Conservation (phyloP, 129 eudicot genomes). For the Dittrichia graveolens region DNA sequence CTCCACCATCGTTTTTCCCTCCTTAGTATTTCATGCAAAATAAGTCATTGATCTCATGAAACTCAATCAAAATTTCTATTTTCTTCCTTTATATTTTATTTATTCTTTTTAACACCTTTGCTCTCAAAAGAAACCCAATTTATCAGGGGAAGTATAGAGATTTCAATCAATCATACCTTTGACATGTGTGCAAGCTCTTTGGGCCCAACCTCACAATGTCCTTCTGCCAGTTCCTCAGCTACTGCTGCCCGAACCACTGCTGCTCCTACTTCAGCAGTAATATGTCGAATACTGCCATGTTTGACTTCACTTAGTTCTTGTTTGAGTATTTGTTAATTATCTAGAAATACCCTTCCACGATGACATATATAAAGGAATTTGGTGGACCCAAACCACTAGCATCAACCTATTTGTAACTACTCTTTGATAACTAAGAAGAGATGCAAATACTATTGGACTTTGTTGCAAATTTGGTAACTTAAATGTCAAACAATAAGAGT, state of each 20-base stretch:
- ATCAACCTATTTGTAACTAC: conserved; percentile 12
- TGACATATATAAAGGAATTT: not conserved
- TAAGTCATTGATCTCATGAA: no score
- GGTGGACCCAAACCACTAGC: not conserved
- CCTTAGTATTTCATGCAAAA: no score
- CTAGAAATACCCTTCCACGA: not conserved
- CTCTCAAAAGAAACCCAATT: not conserved
- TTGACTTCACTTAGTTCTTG: not conserved
- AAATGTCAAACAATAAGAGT: not conserved
- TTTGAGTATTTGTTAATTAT: conserved; percentile 17
- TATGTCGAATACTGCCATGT: conserved; percentile 84
- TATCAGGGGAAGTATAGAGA: conserved; percentile 6
- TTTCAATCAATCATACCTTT: conserved; percentile 47
- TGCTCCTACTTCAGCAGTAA: conserved; percentile 97
- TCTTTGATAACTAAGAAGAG: not conserved
- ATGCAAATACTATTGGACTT: not conserved
- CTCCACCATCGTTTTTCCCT: no score
- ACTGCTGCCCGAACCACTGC: conserved; percentile 84
- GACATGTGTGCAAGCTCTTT: conserved; percentile 85
- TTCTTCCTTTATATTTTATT: no score
- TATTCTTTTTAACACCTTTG: no score
- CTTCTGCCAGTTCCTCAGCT: conserved; percentile 94
- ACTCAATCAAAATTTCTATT: no score
- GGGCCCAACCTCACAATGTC: conserved; percentile 76
- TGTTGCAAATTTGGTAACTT: conserved; percentile 1